Evolutionary conservation across 2,329 filamentous ascomycete genomes (phyloP).

Genomic region (Emericellopsis atlantica): DNA sequence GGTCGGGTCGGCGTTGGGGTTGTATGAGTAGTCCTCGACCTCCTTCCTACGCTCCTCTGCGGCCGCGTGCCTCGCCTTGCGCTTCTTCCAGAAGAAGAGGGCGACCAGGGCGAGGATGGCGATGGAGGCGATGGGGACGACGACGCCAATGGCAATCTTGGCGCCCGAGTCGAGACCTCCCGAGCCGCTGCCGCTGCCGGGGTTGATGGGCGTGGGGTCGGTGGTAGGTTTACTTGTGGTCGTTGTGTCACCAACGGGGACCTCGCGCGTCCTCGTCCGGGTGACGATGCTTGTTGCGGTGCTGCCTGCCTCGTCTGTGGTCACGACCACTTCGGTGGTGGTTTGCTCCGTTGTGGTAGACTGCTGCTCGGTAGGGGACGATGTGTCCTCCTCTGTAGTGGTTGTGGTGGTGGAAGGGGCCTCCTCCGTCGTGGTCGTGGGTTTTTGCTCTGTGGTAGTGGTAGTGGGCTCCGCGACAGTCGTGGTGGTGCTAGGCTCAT

Average conservation of each 20-base stretch:
- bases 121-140: conserved; percentile 83
- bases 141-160: conserved; percentile 83
- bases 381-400: background rate
- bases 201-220: conserved; percentile 13
- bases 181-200: conserved; percentile 10
- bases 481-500: background rate
- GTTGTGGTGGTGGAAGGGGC: background rate
- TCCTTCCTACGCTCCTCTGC: conserved; percentile 89
- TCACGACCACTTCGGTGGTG: conserved; percentile 1
- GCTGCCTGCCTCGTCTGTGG: background rate
- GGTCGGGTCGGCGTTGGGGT: conserved; percentile 90
- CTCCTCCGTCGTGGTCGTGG: conserved; percentile 1
- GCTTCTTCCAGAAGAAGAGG: conserved; percentile 78
- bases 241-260: background rate
- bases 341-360: background rate
- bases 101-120: conserved; percentile 65
- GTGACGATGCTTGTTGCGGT: conserved; percentile 4
- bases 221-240: conserved; percentile 11
- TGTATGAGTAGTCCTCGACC: conserved; percentile 94
- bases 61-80: conserved; percentile 71
- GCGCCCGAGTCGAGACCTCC: conserved; percentile 46
- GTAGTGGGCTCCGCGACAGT: background rate
- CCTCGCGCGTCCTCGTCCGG: conserved; percentile 2
- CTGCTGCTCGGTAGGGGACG: background rate
- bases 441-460: background rate